Conservation (phyloP, 2,329 filamentous ascomycete species). For the Diaporthe sp. region DNA sequence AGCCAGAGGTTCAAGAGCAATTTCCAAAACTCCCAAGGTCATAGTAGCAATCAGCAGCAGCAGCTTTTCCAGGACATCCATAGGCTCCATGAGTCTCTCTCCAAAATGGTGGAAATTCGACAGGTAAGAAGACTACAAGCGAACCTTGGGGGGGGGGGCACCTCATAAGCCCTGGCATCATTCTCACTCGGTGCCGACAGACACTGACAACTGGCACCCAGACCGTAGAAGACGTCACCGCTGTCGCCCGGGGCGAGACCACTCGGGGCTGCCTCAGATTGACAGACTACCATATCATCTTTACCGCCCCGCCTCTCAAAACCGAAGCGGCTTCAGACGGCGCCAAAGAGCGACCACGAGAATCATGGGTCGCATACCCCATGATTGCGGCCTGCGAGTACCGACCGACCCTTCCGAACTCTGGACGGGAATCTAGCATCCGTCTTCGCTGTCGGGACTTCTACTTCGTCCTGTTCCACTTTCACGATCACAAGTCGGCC, state of each 20-base stretch:
- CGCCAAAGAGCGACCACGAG: slow-evolving; percentile 53
- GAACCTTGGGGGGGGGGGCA: background rate
- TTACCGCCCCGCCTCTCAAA: slow-evolving; percentile 54
- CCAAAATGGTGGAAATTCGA: slow-evolving; percentile 40
- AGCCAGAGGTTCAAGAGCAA: slow-evolving; percentile 5
- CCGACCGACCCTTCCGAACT: slow-evolving; percentile 76
- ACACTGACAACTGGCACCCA: slow-evolving; percentile 40
- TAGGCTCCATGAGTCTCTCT: slow-evolving; percentile 18
- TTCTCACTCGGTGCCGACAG: background rate
- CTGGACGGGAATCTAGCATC: slow-evolving; percentile 81
- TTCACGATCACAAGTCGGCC: slow-evolving; percentile 77
- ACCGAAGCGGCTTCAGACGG: slow-evolving; percentile 31
- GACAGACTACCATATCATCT: slow-evolving; percentile 71
- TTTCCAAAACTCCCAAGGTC: background rate
- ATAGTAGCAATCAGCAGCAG: background rate
- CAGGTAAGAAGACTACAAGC: slow-evolving; percentile 33
- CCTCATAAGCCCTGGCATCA: background rate
- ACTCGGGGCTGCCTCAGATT: slow-evolving; percentile 68
- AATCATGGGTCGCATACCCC: slow-evolving; percentile 95
- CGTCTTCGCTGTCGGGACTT: slow-evolving; percentile 93
- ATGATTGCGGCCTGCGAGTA: slow-evolving; percentile 87
- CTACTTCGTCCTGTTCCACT: slow-evolving; percentile 91
- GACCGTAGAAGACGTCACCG: slow-evolving; percentile 68
- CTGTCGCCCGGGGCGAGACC: slow-evolving; percentile 68
- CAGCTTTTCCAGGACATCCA: slow-evolving; percentile 13